A percentile compares a stretch with the other conserved stretches of the same genome.
These are phyloP conservation scores for Coemansia sp. DNA, from an alignment of 192 early-diverging fungal genomes.

Conservation along the genomic window DNA sequence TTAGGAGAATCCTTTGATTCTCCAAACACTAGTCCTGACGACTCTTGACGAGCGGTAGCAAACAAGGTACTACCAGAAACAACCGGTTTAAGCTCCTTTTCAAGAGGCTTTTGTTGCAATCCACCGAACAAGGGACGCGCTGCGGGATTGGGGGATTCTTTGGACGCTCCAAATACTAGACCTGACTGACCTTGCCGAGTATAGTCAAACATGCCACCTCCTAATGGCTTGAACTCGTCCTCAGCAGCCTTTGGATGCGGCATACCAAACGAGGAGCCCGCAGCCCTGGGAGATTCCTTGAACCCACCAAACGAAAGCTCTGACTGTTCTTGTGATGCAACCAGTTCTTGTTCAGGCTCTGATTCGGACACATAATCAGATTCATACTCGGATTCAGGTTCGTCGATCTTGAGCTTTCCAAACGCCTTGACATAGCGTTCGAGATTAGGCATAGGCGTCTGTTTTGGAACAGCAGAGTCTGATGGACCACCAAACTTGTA, in stretches of 20 bases:
- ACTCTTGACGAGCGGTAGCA: background rate
- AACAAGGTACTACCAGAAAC: background rate
- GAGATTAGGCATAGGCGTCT: conserved; percentile 43
- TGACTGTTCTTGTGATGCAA: background rate
- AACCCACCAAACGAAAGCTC: background rate
- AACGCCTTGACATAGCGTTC: conserved; percentile 45
- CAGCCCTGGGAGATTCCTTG: background rate
- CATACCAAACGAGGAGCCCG: background rate
- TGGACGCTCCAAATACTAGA: too few relatives aligned
- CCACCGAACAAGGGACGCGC: too few relatives aligned
- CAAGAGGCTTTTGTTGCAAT: too few relatives aligned
- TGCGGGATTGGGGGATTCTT: too few relatives aligned
- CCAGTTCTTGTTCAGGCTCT: background rate
- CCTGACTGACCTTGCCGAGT: too few relatives aligned
- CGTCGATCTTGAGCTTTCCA: conserved; percentile 39
- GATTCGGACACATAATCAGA: conserved; percentile 1
- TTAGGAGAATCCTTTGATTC: background rate
- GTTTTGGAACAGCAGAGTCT: background rate
- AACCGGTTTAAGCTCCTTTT: too few relatives aligned
- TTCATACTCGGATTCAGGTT: conserved; percentile 9
- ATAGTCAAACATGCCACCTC: too few relatives aligned
- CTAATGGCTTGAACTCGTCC: background rate
- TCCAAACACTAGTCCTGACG: background rate
- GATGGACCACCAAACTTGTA: background rate
- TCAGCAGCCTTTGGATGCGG: background rate